Conservation (phyloP, 169 alveolate species). For the Sarcocystis neurona region DNA sequence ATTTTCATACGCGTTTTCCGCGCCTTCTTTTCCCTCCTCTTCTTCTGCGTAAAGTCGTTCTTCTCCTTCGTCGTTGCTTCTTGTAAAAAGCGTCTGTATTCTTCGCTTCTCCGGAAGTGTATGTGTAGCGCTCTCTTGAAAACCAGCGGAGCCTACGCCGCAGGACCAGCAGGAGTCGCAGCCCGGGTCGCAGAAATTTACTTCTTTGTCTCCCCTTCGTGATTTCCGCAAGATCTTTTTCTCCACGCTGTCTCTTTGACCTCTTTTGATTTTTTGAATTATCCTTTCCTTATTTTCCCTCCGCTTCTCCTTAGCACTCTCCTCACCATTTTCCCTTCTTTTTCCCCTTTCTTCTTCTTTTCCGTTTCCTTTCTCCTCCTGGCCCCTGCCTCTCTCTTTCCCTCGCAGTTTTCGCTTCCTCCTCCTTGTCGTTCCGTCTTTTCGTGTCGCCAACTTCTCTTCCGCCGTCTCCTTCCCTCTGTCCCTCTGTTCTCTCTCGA, state of each 20-base stretch:
- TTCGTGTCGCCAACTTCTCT: background rate
- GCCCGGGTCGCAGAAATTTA: background rate
- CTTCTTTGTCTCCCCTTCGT: background rate
- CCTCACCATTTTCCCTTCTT: background rate
- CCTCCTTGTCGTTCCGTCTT: background rate
- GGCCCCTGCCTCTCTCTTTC: background rate
- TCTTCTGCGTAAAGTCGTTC: background rate
- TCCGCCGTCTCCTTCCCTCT: background rate
- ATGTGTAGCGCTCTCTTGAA: background rate
- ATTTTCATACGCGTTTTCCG: background rate
- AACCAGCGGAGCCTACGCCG: background rate
- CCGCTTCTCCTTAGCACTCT: background rate
- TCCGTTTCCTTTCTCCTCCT: background rate
- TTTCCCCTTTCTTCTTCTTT: background rate
- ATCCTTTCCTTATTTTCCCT: background rate
- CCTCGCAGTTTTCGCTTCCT: background rate
- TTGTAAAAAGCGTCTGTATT: background rate
- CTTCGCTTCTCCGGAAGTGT: background rate
- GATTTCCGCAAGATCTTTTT: background rate
- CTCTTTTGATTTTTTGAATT: too few relatives aligned
- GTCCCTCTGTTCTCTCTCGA: background rate
- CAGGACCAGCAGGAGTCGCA: background rate
- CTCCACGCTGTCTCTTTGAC: background rate
- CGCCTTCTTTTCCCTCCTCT: background rate
- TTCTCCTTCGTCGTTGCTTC: background rate